Base-by-base conservation (phyloP, 768 basidiomycete genomes). In the Mycena indigotica region DNA sequence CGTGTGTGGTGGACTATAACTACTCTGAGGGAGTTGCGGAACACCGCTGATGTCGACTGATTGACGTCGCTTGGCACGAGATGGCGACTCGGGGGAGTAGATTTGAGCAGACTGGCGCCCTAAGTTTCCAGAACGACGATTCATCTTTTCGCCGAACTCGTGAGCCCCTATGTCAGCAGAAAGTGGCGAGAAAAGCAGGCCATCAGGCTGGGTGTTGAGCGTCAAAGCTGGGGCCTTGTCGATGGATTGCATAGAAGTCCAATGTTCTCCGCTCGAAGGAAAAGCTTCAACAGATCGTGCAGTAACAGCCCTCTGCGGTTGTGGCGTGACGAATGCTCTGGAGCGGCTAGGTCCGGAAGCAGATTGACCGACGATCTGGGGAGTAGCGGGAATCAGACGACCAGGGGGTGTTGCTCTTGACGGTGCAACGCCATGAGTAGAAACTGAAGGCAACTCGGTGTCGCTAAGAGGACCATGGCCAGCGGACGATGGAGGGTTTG, bases 31-130 rank as follows among this genome's bases (percentile, higher is more conserved):
- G 10, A 55, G 38, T 48, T 59, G 64, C 19, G 55, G 39, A 53
- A 29, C 45, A 21, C 56, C 58, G 12, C 19, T 23, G 21, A n/a
- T n/a, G 15, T 56, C 53, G 45, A 46, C 53, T 25, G 60, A 53
- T 25, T 60, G 62, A n/a, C 53, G 45, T 50, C 60, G 62, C 19
- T 46, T 28, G 38, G 53, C 55, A 26, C 52, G 60, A 8, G 57
- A 52, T 13, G 58, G 50, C 3, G 56, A 56, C 30, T 60, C 58
- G 3, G 58, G 58, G 2, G 62, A 64, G 50, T 60, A 57, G 2
- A 66, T 23, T 40, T 62, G 64, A 5, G 64, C 66, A 29, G 65
- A 64, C 38, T 51, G 53, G 13, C 63, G 62, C n/a, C 66, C 64
- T 26, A 65, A 53, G 50, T 55, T 55, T 17, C 53, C 25, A 35